phyloP scores from a whole-genome alignment of 2,329 filamentous ascomycete species.

The Hymenoscyphus linearis region DNA sequence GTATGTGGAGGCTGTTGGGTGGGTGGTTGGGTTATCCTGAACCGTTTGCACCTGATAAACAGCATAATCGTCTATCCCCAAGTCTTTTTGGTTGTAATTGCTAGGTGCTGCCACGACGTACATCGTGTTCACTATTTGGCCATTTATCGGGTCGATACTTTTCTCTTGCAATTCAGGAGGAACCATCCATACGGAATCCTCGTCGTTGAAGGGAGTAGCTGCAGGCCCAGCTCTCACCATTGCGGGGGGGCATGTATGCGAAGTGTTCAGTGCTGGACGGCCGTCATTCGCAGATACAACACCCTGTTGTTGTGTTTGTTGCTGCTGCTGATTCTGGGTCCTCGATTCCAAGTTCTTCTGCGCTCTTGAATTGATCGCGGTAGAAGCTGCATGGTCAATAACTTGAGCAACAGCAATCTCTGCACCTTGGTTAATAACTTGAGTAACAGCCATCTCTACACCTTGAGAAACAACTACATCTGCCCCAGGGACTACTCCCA shows the following conservation, averaged over 20 bases:
- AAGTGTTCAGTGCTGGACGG: background rate
- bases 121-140: background rate
- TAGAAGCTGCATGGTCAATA: background rate
- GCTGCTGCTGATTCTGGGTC: background rate
- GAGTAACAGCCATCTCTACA: background rate
- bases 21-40: background rate
- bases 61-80: background rate
- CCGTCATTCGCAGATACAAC: background rate
- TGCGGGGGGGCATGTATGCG: background rate
- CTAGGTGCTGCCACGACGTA: background rate
- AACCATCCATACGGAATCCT: background rate
- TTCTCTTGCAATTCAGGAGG: background rate
- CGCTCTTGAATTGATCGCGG: background rate
- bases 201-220: background rate
- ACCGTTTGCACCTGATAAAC: background rate
- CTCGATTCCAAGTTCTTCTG: background rate
- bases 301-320: background rate
- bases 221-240: background rate
- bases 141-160: background rate
- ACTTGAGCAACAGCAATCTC: background rate
- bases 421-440: too few species aligned
- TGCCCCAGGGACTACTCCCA: background rate
- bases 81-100: background rate
- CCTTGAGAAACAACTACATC: background rate
- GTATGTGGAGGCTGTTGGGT: background rate